Conservation (phyloP, 2,329 filamentous ascomycete genomes). For the Paracoccidioides lutzii region DNA sequence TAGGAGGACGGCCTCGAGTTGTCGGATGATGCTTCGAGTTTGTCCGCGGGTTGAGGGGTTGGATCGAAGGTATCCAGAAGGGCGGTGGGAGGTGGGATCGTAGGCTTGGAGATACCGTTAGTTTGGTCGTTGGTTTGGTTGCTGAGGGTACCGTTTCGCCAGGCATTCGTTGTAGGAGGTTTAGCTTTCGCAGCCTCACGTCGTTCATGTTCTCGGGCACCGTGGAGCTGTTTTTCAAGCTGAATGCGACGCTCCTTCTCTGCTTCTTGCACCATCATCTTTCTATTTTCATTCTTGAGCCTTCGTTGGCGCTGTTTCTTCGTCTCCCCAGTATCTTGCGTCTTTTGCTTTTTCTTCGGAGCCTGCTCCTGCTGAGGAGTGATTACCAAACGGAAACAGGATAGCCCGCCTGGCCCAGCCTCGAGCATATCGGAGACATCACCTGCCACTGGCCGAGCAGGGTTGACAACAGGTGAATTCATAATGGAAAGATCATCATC, state of each 20-base stretch:
- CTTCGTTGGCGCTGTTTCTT: constrained; percentile 95
- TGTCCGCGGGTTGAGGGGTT: constrained; percentile 7
- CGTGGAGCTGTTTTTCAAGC: constrained; percentile 71
- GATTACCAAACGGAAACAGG: constrained; percentile 66
- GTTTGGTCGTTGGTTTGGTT: constrained; percentile 23
- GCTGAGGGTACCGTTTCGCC: constrained; percentile 24
- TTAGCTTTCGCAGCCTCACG: constrained; percentile 50
- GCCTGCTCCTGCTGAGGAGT: constrained; percentile 40
- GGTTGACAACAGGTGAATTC: constrained; percentile 48
- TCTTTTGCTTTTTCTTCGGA: constrained; percentile 48
- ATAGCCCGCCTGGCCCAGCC: constrained; percentile 48
- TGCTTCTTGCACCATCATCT: constrained; percentile 58
- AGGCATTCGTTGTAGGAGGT: constrained; percentile 37
- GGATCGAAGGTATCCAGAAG: constrained; percentile 34
- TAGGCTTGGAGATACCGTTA: constrained; percentile 14
- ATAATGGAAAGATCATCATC: constrained; percentile 68
- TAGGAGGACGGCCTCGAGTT: constrained; percentile 10
- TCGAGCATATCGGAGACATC: constrained; percentile 91
- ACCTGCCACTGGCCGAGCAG: constrained; percentile 35
- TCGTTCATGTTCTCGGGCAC: constrained; percentile 69
- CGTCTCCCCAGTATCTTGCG: constrained; percentile 59
- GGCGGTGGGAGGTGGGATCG: constrained; percentile 13
- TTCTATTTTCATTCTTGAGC: constrained; percentile 72
- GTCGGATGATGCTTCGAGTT: not conserved
- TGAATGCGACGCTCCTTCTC: constrained; percentile 65